A percentile compares a stretch with the other conserved stretches of the same genome.
phyloP scores from a whole-genome alignment of 768 basidiomycete genomes.

The Neoboletus subvelutipes region DNA sequence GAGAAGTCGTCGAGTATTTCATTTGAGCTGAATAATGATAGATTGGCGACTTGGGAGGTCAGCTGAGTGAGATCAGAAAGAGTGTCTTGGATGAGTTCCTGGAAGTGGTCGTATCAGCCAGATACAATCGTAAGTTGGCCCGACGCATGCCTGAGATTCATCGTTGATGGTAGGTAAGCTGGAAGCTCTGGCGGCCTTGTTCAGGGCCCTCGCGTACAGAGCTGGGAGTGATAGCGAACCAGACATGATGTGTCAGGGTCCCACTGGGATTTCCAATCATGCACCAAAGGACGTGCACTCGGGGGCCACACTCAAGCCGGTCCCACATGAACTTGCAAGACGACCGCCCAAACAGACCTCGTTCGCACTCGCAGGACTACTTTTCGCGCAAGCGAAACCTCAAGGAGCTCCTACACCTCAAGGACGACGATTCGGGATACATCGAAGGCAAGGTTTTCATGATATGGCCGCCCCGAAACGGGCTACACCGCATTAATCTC shows the following conservation, averaged over 20 bases:
- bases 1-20: conserved; percentile 82
- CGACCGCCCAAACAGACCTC: background rate
- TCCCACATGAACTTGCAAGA: conserved; percentile 5
- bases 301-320: background rate
- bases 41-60: conserved; percentile 50
- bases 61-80: conserved; percentile 56
- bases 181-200: conserved; percentile 37
- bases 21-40: conserved; percentile 81
- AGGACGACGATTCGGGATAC: conserved; percentile 37
- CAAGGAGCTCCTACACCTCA: conserved; percentile 33
- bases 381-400: conserved; percentile 32
- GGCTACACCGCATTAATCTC: conserved; percentile 33
- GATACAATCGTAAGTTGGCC: background rate
- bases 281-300: background rate
- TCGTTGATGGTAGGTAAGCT: conserved; percentile 42
- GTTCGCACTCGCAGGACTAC: conserved; percentile 1
- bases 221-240: conserved; percentile 32
- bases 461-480: conserved; percentile 40
- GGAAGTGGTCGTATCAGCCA: conserved; percentile 10
- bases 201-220: conserved; percentile 42
- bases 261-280: background rate
- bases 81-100: conserved; percentile 61
- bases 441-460: conserved; percentile 44
- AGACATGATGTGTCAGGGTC: conserved; percentile 18
- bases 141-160: conserved; percentile 43